A percentile compares a stretch with the other conserved stretches of the same genome.
These are phyloP conservation scores for Populus trichocarpa DNA, from an alignment of 441 rosid genomes.

Conservation along the genomic window DNA sequence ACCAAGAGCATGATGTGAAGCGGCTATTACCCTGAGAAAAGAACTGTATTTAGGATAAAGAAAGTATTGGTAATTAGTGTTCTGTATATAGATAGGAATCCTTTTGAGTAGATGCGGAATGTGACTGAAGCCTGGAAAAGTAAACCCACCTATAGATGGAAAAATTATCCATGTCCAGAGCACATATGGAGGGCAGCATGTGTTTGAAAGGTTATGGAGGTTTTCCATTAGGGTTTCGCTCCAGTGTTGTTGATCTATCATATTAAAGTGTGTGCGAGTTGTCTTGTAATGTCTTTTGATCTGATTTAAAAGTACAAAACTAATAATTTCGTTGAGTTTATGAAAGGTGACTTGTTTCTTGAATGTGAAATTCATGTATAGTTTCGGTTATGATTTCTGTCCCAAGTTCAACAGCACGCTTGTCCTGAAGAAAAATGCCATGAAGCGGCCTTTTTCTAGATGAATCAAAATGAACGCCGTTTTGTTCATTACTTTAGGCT, in stretches of 20 bases:
- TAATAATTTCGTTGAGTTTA: not conserved
- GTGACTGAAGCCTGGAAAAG: conserved; percentile 2
- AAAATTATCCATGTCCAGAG: not conserved
- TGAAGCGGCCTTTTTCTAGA: too few species aligned
- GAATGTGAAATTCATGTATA: not conserved
- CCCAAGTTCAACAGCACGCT: not conserved
- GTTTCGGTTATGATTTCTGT: not conserved
- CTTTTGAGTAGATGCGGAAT: too few species aligned
- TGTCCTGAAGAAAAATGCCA: not conserved
- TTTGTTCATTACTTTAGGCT: too few species aligned
- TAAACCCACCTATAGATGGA: not conserved
- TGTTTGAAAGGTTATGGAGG: not conserved
- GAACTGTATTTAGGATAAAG: not conserved
- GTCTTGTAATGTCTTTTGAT: not conserved
- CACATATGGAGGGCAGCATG: not conserved
- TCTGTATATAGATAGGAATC: conserved; percentile 20
- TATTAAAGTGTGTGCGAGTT: not conserved
- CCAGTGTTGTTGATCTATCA: not conserved
- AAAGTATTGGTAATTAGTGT: not conserved
- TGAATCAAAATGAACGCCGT: too few species aligned
- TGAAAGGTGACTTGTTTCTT: not conserved
- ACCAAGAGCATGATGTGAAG: conserved; percentile 51
- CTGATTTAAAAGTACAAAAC: not conserved
- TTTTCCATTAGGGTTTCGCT: not conserved
- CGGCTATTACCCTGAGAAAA: conserved; percentile 11